Evolutionary conservation across 164 flowering plant genomes (phyloP).

Genomic region (Nymphaea colorata): DNA sequence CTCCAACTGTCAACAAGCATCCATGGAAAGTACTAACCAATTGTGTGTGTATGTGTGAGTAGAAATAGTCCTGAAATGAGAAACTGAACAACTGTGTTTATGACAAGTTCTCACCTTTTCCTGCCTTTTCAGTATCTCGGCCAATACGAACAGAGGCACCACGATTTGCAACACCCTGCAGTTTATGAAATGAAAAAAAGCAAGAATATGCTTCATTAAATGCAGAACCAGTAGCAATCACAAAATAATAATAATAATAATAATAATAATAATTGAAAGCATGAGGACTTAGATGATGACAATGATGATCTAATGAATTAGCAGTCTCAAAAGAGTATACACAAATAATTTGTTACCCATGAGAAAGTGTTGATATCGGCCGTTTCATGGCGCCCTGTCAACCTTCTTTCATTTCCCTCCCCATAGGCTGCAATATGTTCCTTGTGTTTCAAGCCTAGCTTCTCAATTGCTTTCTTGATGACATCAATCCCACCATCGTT

Average conservation of each 20-base stretch:
- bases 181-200: background rate
- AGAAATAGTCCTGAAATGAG: too few relatives aligned
- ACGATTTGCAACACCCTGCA: conserved; percentile 42
- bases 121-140: conserved; percentile 38
- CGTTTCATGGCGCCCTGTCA: conserved; percentile 24
- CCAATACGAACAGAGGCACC: conserved; percentile 39
- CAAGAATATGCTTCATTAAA: background rate
- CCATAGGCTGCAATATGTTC: conserved; percentile 41
- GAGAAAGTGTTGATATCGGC: conserved; percentile 23
- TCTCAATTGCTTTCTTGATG: conserved; percentile 34
- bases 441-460: conserved; percentile 26
- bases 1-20: too few relatives aligned
- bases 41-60: too few relatives aligned
- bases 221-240: too few relatives aligned
- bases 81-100: too few relatives aligned
- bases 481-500: conserved; percentile 30
- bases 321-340: too few relatives aligned
- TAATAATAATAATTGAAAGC: too few relatives aligned
- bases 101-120: conserved; percentile 23
- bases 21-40: too few relatives aligned
- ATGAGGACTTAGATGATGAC: too few relatives aligned
- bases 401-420: conserved; percentile 33
- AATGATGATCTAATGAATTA: too few relatives aligned
- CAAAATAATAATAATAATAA: too few relatives aligned
- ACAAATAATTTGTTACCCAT: conserved; percentile 18